Evolutionary conservation across 495 filamentous ascomycete species (phyloP).

Genomic region (Cairneyella variabilis): DNA sequence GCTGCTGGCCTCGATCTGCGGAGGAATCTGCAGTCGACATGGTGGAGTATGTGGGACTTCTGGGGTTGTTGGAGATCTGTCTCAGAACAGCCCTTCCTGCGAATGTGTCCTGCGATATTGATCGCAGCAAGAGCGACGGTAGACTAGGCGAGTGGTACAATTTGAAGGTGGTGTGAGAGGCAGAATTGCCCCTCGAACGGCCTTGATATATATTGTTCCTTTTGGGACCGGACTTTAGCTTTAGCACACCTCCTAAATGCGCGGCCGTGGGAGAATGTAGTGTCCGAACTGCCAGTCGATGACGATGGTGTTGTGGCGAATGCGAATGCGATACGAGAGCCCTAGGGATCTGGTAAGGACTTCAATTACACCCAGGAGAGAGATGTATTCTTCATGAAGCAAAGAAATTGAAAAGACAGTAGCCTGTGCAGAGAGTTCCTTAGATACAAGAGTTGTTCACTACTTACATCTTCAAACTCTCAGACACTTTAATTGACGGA

Average conservation of each 20-base stretch:
- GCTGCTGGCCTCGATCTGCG: conserved; percentile 41
- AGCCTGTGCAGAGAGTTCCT: neutral
- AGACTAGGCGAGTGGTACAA: conserved; percentile 18
- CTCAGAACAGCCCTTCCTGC: conserved; percentile 16
- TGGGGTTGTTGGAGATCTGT: conserved; percentile 12
- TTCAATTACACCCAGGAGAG: too few relatives aligned
- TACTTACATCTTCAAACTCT: neutral
- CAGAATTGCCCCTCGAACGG: conserved; percentile 19
- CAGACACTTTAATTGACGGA: neutral
- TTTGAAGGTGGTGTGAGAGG: conserved; percentile 20
- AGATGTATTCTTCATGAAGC: too few relatives aligned
- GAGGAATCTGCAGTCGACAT: conserved; percentile 31
- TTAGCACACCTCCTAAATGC: conserved; percentile 7
- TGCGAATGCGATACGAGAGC: too few relatives aligned
- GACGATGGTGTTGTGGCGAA: conserved; percentile 13
- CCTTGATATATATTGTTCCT: neutral
- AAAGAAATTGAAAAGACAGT: neutral
- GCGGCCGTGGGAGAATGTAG: neutral
- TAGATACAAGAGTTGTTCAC: neutral
- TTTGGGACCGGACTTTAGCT: conserved; percentile 16
- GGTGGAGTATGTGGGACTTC: conserved; percentile 21
- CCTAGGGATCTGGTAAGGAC: too few relatives aligned
- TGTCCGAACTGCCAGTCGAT: neutral
- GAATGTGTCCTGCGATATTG: conserved; percentile 17
- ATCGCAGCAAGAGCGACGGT: conserved; percentile 27